Evolutionary conservation across 208 protist genomes (phyloP).

Genomic region (Crithidia mellificae): DNA sequence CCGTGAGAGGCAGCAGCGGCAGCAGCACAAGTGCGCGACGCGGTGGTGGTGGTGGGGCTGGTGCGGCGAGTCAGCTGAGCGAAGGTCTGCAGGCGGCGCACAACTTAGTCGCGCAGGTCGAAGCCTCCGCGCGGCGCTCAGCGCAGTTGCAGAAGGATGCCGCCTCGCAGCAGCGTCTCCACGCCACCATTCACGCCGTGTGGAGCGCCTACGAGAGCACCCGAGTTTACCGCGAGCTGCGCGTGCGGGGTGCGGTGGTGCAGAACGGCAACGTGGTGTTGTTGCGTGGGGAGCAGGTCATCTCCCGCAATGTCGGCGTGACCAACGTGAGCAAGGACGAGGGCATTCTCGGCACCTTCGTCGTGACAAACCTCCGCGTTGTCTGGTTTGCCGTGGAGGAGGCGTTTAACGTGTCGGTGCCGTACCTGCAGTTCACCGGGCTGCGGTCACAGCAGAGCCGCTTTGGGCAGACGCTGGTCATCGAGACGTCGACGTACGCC

Average conservation of each 20-base stretch:
- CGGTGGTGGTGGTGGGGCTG: too few relatives aligned
- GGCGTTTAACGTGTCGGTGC: conserved; percentile 96
- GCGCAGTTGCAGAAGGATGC: not conserved
- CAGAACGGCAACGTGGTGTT: conserved; percentile 82
- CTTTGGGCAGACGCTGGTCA: conserved; percentile 81
- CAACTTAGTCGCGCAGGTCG: not conserved
- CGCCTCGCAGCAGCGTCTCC: conserved; percentile 13
- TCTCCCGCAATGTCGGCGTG: conserved; percentile 80
- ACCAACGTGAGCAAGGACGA: conserved; percentile 93
- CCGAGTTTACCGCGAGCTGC: conserved; percentile 94
- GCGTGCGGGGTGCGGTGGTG: conserved; percentile 91
- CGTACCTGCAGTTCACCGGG: conserved; percentile 92
- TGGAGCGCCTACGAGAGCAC: conserved; percentile 95
- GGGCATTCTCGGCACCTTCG: conserved; percentile 91
- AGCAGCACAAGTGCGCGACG: too few relatives aligned
- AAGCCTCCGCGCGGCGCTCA: not conserved
- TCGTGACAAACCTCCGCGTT: conserved; percentile 95
- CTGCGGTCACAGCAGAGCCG: conserved; percentile 77
- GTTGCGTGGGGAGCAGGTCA: conserved; percentile 87
- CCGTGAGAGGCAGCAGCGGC: not conserved
- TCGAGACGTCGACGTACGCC: conserved; percentile 70
- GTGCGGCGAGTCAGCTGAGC: too few relatives aligned
- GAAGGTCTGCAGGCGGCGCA: not conserved
- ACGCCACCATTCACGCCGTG: conserved; percentile 36
- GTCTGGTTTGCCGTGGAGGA: conserved; percentile 93